Evolutionary conservation across 352 stramenopile genomes (phyloP).

Genomic region (Globisporangium spiculum): DNA sequence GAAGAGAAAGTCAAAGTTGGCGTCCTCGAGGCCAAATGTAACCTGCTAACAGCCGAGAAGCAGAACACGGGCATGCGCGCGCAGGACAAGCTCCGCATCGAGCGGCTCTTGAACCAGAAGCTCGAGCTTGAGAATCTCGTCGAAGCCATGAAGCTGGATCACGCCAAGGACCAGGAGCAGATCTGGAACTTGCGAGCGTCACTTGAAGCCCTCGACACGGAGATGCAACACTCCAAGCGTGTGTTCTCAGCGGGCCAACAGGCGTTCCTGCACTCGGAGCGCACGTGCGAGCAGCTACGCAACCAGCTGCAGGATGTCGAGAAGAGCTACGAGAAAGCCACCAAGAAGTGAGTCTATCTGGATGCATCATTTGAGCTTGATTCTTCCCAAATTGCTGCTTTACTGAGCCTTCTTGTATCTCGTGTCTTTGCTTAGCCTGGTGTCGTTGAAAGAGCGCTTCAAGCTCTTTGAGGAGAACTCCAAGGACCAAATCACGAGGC

Average conservation of each 20-base stretch:
- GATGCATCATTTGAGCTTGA: not conserved
- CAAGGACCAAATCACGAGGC: slow-evolving; percentile 77
- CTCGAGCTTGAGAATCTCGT: slow-evolving; percentile 66
- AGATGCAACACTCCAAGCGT: slow-evolving; percentile 79
- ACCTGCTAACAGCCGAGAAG: slow-evolving; percentile 63
- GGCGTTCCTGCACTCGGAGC: slow-evolving; percentile 70
- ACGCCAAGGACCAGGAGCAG: slow-evolving; percentile 64
- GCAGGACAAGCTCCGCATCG: slow-evolving; percentile 79
- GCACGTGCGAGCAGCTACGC: slow-evolving; percentile 65
- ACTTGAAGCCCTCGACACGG: slow-evolving; percentile 64
- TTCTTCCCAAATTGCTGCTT: not conserved
- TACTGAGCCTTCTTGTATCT: not conserved
- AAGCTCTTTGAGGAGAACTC: slow-evolving; percentile 74
- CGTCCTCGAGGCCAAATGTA: slow-evolving; percentile 67
- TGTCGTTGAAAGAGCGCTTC: slow-evolving; percentile 63
- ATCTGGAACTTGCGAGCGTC: slow-evolving; percentile 63
- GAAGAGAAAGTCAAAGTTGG: slow-evolving; percentile 60
- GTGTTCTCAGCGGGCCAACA: slow-evolving; percentile 77
- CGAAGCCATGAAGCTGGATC: slow-evolving; percentile 52
- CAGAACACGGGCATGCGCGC: slow-evolving; percentile 73
- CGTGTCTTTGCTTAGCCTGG: slow-evolving; percentile 33
- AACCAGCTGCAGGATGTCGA: slow-evolving; percentile 64
- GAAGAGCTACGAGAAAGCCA: slow-evolving; percentile 74
- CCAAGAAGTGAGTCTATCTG: slow-evolving; percentile 48
- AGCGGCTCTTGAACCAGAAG: slow-evolving; percentile 76